These are phyloP conservation scores for Lophium mytilinum DNA, from an alignment of 495 filamentous ascomycete genomes.

Conservation along the genomic window DNA sequence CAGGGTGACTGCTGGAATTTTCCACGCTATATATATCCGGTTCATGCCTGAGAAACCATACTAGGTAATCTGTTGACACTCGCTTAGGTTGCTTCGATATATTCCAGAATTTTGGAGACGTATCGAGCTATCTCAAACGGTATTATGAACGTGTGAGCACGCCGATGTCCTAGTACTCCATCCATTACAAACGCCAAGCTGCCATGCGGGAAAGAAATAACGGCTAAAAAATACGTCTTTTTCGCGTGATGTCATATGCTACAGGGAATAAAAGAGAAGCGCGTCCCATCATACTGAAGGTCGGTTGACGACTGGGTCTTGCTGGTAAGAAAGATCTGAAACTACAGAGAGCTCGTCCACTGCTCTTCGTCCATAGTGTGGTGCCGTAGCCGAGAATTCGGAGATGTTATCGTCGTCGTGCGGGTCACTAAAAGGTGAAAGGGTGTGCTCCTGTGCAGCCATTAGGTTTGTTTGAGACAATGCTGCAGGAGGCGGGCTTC, in stretches of 20 bases:
- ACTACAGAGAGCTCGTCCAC: constrained; percentile 12
- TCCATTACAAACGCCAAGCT: neutral
- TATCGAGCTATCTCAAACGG: too few relatives aligned
- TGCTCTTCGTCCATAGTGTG: neutral
- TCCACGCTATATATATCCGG: neutral
- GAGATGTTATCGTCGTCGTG: constrained; percentile 18
- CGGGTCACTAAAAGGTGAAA: constrained; percentile 20
- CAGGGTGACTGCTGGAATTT: neutral
- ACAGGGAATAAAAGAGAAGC: neutral
- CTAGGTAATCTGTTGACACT: too few relatives aligned
- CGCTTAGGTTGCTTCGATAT: too few relatives aligned
- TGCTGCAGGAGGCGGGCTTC: constrained; percentile 2
- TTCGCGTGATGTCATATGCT: constrained; percentile 3
- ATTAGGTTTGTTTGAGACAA: constrained; percentile 13
- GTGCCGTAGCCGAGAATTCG: constrained; percentile 5
- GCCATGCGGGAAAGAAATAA: neutral
- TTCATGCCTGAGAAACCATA: neutral
- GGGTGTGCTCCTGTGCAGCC: neutral
- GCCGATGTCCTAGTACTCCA: neutral
- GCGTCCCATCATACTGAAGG: constrained; percentile 3
- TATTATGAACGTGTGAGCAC: too few relatives aligned
- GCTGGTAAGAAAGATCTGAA: constrained; percentile 21
- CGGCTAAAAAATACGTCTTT: neutral
- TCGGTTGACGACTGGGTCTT: constrained; percentile 13
- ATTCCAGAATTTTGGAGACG: too few relatives aligned